Evolutionary conservation across 805 yeast species (phyloP), one percentile per base, ranked within the genome.

Genomic region (Starmerella lactis-condensi): DNA sequence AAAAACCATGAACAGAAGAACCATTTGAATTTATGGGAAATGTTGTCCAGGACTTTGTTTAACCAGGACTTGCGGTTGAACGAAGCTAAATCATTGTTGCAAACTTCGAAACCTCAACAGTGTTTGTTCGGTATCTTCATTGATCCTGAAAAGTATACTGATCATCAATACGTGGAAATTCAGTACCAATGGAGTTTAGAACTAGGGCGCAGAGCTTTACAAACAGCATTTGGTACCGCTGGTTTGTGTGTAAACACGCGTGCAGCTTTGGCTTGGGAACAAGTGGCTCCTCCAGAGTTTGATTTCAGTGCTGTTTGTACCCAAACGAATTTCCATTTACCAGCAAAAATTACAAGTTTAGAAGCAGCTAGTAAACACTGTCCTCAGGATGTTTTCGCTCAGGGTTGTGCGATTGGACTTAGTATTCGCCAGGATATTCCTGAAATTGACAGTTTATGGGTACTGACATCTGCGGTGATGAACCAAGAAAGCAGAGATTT

Each of bases 401-500:
- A 77, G 43, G 98, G 98, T 11, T 92, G 72, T 0, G 72, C 93
- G 2, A 65, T 85, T 1, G 98, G 94, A 0, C 54, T 89, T 30
- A 71, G 74, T 33, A 69, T 85, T 6, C 69, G 85, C 4, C 62
- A 61, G 33, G 68, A 66, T 28, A 69, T 81, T 0, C 63, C 65
- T 24, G 81, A 78, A 6, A 69, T 79, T 6, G 64, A 69, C 6
- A 93, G 95, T 1, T 72, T 91, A 43, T 85, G 96, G 96, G 76
- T 85, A 22, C 75, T 75, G 1, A 81, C 42, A 10, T 38, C 39
- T 8, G 32, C 77, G 49, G 79, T 79, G 43, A 75, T 72, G 42
- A 62, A 57, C n/a, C 50, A 76, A 20, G 35, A 26, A 11, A 35
- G 71, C 69, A 3, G n/a, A 42, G 66, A 93, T 0, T 83, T 78